These are phyloP conservation scores for Pyrenophora teres DNA, from an alignment of 2,329 filamentous ascomycete genomes.

Conservation along the genomic window DNA sequence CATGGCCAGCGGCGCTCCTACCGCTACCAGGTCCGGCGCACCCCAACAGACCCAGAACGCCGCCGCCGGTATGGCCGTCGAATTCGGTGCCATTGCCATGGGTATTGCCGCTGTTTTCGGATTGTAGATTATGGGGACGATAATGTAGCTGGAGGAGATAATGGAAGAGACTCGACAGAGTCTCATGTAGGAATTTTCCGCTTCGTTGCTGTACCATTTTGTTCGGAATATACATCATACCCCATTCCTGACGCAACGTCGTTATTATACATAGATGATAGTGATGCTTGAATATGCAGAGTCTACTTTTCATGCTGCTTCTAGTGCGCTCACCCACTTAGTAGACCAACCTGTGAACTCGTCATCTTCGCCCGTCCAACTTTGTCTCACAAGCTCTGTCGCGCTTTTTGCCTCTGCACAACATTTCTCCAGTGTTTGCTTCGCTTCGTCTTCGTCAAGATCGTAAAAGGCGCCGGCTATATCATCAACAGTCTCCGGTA, in stretches of 20 bases:
- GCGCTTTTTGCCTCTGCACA: conserved; percentile 63
- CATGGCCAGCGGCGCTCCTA: not conserved
- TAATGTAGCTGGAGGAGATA: not conserved
- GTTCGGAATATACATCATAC: not conserved
- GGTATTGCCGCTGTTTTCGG: conserved; percentile 30
- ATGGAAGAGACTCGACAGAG: not conserved
- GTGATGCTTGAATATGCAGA: not conserved
- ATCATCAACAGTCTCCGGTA: conserved; percentile 73
- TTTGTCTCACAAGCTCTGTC: conserved; percentile 60
- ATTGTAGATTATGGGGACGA: conserved; percentile 22
- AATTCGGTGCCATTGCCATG: conserved; percentile 30
- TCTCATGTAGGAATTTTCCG: not conserved
- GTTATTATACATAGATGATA: not conserved
- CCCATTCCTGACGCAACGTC: not conserved
- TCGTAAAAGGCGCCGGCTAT: conserved; percentile 75
- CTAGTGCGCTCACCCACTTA: conserved; percentile 57
- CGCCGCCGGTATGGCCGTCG: conserved; percentile 26
- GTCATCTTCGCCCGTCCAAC: conserved; percentile 70
- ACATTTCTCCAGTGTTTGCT: conserved; percentile 62
- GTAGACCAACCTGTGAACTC: conserved; percentile 79
- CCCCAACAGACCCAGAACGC: conserved; percentile 19
- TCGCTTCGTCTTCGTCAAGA: conserved; percentile 63
- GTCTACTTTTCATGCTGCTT: conserved; percentile 29
- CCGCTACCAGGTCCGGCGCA: not conserved
- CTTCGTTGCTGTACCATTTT: not conserved